phyloP scores from a whole-genome alignment of 2,329 filamentous ascomycete species.

The Ophiostoma piceae region DNA sequence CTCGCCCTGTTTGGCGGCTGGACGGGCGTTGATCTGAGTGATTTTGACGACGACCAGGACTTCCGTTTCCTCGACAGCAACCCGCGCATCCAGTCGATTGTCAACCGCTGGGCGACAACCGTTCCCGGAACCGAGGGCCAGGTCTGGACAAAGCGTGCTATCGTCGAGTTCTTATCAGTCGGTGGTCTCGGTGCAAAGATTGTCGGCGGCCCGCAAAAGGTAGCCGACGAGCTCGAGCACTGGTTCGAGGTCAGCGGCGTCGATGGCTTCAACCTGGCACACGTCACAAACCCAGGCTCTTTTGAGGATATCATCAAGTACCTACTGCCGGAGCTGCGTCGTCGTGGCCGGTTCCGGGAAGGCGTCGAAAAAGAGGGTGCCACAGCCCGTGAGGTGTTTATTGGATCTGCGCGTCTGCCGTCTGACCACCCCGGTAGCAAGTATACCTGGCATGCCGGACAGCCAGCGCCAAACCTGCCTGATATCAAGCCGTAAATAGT shows the following conservation, averaged over 20 bases:
- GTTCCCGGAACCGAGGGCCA: slow-evolving; percentile 20
- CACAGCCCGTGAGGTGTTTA: slow-evolving; percentile 23
- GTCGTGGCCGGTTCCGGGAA: slow-evolving; percentile 39
- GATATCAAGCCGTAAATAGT: slow-evolving; percentile 17
- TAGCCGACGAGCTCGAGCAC: slow-evolving; percentile 61
- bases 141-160: slow-evolving; percentile 26
- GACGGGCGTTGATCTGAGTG: slow-evolving; percentile 31
- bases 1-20: slow-evolving; percentile 30
- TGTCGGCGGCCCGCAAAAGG: slow-evolving; percentile 59
- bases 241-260: slow-evolving; percentile 66
- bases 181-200: slow-evolving; percentile 33
- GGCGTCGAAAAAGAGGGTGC: slow-evolving; percentile 17
- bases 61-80: slow-evolving; percentile 20
- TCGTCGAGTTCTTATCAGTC: slow-evolving; percentile 27
- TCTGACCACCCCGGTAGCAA: slow-evolving; percentile 16
- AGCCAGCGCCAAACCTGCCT: slow-evolving; percentile 15
- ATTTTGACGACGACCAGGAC: slow-evolving; percentile 38
- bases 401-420: slow-evolving; percentile 15
- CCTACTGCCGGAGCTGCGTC: slow-evolving; percentile 56
- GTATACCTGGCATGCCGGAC: slow-evolving; percentile 20
- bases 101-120: slow-evolving; percentile 19
- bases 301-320: slow-evolving; percentile 63
- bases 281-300: slow-evolving; percentile 43
- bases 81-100: slow-evolving; percentile 22
- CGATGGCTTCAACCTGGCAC: slow-evolving; percentile 66